Percentiles rank a stretch among this genome's conserved stretches.
These are phyloP conservation scores for Acorus gramineus DNA, from an alignment of 106 monocot species.

Conservation along the genomic window DNA sequence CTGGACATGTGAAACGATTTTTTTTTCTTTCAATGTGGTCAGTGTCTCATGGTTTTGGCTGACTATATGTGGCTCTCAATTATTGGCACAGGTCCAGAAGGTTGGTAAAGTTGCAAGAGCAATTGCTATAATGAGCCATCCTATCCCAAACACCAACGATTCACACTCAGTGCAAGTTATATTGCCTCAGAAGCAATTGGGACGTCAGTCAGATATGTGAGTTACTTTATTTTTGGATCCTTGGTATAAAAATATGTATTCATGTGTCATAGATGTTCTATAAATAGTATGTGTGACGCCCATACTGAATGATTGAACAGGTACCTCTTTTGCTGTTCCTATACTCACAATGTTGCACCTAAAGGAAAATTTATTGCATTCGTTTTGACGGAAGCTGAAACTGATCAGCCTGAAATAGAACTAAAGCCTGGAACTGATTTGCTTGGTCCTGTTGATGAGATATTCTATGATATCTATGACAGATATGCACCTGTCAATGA, in stretches of 20 bases:
- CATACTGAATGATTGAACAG: slow-evolving; percentile 26
- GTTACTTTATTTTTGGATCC: slow-evolving; percentile 6
- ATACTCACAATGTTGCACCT: slow-evolving; percentile 84
- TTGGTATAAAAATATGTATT: neutral
- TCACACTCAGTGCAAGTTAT: slow-evolving; percentile 93
- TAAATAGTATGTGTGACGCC: neutral
- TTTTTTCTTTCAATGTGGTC: no score
- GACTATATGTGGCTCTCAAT: neutral
- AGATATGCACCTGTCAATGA: slow-evolving; percentile 82
- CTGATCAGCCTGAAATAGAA: slow-evolving; percentile 61
- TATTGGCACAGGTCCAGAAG: slow-evolving; percentile 49
- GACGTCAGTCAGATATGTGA: slow-evolving; percentile 91
- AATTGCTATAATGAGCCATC: slow-evolving; percentile 98
- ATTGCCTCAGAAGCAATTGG: slow-evolving; percentile 89
- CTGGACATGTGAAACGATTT: no score
- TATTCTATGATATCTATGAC: slow-evolving; percentile 86
- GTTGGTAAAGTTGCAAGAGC: slow-evolving; percentile 91
- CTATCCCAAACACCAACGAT: slow-evolving; percentile 73
- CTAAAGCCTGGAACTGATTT: slow-evolving; percentile 81
- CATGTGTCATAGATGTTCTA: no score
- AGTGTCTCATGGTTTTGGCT: no score
- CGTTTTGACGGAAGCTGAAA: slow-evolving; percentile 91
- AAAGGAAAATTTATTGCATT: slow-evolving; percentile 95
- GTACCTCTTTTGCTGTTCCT: slow-evolving; percentile 97
- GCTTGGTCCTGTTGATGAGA: slow-evolving; percentile 87